Percentiles rank a stretch among this genome's conserved stretches.
These are phyloP conservation scores for Sugiyamaella valdiviana DNA, from an alignment of 805 yeast species.

Conservation along the genomic window DNA sequence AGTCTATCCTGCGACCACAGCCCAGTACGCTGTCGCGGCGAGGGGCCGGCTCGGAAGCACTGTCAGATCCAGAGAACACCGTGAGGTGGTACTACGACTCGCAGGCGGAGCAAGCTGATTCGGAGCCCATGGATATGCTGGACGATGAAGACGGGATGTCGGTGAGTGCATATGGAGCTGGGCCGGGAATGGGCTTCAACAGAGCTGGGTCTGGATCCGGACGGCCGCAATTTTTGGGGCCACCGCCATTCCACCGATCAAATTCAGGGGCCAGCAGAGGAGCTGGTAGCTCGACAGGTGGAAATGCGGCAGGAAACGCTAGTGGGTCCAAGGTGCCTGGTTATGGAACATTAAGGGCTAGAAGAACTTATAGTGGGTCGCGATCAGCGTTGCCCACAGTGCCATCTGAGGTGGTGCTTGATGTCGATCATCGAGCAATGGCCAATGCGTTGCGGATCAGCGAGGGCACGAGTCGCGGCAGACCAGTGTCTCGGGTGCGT, in stretches of 20 bases:
- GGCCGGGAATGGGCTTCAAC: not conserved
- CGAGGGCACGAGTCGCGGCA: not conserved
- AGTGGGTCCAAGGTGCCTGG: not conserved
- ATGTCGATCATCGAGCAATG: not conserved
- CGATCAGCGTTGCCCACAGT: not conserved
- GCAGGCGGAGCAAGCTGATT: slow-evolving; percentile 3
- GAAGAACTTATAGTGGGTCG: not conserved
- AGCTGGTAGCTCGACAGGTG: too few species aligned
- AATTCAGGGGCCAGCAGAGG: not conserved
- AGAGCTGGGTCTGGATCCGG: not conserved
- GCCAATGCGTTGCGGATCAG: not conserved
- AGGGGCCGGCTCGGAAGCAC: not conserved
- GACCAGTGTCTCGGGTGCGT: not conserved
- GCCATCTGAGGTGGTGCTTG: not conserved
- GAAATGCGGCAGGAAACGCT: not conserved
- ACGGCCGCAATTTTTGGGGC: not conserved
- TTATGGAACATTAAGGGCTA: not conserved
- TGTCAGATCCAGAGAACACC: slow-evolving; percentile 8
- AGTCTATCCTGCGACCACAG: not conserved
- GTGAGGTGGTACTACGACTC: slow-evolving; percentile 1
- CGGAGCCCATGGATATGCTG: slow-evolving; percentile 4
- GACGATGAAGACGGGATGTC: slow-evolving; percentile 1
- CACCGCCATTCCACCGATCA: not conserved
- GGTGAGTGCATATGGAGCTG: not conserved
- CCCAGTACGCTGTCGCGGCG: not conserved